phyloP scores from a whole-genome alignment of 805 yeast species.

The Wickerhamia fluorescens region DNA sequence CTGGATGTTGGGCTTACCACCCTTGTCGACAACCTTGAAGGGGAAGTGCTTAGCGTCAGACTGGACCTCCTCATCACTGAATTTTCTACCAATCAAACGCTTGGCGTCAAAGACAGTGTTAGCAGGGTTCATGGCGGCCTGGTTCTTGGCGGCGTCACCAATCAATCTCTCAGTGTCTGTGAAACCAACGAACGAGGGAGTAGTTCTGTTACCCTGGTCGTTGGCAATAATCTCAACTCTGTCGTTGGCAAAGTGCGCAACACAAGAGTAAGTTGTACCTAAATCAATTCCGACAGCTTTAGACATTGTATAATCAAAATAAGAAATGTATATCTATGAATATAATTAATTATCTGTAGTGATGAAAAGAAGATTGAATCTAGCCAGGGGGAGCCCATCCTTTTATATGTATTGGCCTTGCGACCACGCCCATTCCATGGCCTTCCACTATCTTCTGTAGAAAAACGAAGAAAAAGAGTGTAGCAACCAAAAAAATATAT shows the following conservation, averaged over 20 bases:
- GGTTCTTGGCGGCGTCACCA: slow-evolving; percentile 30
- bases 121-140: slow-evolving; percentile 27
- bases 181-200: slow-evolving; percentile 27
- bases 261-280: slow-evolving; percentile 29
- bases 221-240: slow-evolving; percentile 27
- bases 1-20: slow-evolving; percentile 23
- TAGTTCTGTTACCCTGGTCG: slow-evolving; percentile 29
- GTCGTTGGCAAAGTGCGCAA: slow-evolving; percentile 27
- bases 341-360: slow-evolving; percentile 1
- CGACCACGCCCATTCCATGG: too few species aligned
- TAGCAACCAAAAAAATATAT: too few species aligned
- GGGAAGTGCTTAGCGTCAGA: slow-evolving; percentile 26
- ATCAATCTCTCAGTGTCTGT: slow-evolving; percentile 27
- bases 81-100: slow-evolving; percentile 27
- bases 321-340: slow-evolving; percentile 2
- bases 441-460: too few species aligned
- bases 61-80: slow-evolving; percentile 21
- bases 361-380: too few species aligned
- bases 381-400: too few species aligned
- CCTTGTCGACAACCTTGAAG: slow-evolving; percentile 24
- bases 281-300: slow-evolving; percentile 28
- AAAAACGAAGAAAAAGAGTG: too few species aligned
- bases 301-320: slow-evolving; percentile 12
- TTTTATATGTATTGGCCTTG: too few species aligned
- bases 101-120: slow-evolving; percentile 28